phyloP scores from a whole-genome alignment of 495 filamentous ascomycete genomes.

The Cercophora sp. region DNA sequence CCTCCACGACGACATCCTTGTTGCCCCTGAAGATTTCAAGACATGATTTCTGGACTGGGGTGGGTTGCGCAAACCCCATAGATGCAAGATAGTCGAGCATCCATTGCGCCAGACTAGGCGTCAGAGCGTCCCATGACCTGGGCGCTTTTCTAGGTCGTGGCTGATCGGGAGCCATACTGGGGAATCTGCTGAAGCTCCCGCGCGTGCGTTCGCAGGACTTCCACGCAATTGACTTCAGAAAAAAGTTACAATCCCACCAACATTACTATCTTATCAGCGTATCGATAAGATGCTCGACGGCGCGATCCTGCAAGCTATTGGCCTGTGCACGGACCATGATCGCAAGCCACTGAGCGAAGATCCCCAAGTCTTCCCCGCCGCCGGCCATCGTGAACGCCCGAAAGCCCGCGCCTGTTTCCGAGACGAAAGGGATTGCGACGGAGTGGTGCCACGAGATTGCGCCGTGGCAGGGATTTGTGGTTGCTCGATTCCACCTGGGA shows the following conservation, averaged over 20 bases:
- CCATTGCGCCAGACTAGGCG: slow-evolving; percentile 75
- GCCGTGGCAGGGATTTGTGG: no score
- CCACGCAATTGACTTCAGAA: no score
- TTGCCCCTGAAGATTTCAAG: slow-evolving; percentile 89
- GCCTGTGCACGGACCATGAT: no score
- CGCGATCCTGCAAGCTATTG: no score
- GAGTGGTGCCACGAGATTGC: no score
- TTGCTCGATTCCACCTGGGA: no score
- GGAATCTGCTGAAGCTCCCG: neutral
- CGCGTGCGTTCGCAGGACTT: no score
- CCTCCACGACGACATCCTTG: slow-evolving; percentile 97
- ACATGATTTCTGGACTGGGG: slow-evolving; percentile 90
- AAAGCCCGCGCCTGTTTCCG: no score
- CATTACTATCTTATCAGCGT: slow-evolving; percentile 15
- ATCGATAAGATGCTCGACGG: slow-evolving; percentile 13
- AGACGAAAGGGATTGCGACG: no score
- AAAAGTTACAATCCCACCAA: slow-evolving; percentile 5
- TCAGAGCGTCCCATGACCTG: slow-evolving; percentile 73
- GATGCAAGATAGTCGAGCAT: slow-evolving; percentile 75
- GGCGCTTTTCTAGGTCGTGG: slow-evolving; percentile 38
- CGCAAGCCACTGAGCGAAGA: no score
- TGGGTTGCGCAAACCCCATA: slow-evolving; percentile 85
- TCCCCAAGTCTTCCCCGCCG: no score
- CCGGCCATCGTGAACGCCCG: no score
- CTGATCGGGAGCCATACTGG: slow-evolving; percentile 35